Evolutionary conservation across 2,329 filamentous ascomycete genomes (phyloP), one percentile per base, ranked within the genome.

Genomic region (Botryosphaeria dothidea): DNA sequence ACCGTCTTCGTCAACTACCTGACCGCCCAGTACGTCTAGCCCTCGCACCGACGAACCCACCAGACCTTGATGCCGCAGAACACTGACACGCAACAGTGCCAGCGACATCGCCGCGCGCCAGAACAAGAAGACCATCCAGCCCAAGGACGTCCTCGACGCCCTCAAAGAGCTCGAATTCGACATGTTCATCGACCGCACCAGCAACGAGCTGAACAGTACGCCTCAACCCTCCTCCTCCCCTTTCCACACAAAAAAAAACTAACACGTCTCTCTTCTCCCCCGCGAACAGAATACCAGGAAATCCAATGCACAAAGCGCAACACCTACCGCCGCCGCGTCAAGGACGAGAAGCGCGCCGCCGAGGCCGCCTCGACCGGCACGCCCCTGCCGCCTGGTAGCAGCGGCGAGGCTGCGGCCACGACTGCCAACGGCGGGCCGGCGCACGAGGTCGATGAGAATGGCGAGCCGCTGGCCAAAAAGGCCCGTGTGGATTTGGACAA

Each of bases 1-100:
- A 93, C 90, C 1, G 88, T 95, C 0, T 95, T 95, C 73, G 90
- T 95, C 70, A 94, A 87, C 78, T 92, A 93, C 75, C 81, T 95
- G 34, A 89, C 90, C 49, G 85, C 87, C 67, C 86, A 88, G 91
- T 94, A 84, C 63, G 89, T 83, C 57, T 31, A 56, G 17, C 15
- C n/a, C 29, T 19, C 27, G 3, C 17, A 4, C 49, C 17, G 17
- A 25, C 5, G 5, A 19, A 19, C 17, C 4, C n/a, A 8, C 19
- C 25, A n/a, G n/a, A n/a, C n/a, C n/a, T n/a, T n/a, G n/a, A n/a
- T n/a, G n/a, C n/a, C n/a, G n/a, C n/a, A n/a, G n/a, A n/a, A n/a
- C n/a, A n/a, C n/a, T n/a, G n/a, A n/a, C n/a, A n/a, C n/a, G n/a
- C n/a, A 34, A 34, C n/a, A 58, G 91, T 67, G 90, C 92, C 49